phyloP scores from a whole-genome alignment of 2,329 filamentous ascomycete genomes.

The Sclerotinia glacialis region DNA sequence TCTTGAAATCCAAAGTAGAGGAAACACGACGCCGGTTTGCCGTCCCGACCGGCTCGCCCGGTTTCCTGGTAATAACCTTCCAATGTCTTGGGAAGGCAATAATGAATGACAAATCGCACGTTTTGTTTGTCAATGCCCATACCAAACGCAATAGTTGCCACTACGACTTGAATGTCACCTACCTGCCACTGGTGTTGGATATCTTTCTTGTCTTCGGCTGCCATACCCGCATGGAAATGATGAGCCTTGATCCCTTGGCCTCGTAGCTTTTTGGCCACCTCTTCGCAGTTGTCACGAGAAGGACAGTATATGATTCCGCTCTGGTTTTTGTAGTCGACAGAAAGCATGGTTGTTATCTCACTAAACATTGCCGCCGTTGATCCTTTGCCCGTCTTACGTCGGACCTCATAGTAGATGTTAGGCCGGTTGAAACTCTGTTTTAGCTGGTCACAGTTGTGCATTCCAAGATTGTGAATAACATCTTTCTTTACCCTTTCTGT shows the following conservation, averaged over 20 bases:
- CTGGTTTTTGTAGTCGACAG: slow-evolving; percentile 62
- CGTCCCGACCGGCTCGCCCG: slow-evolving; percentile 88
- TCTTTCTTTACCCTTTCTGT: slow-evolving; percentile 91
- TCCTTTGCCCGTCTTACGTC: slow-evolving; percentile 47
- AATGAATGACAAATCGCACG: slow-evolving; percentile 94
- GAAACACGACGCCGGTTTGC: slow-evolving; percentile 81
- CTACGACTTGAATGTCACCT: slow-evolving; percentile 79
- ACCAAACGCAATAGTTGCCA: slow-evolving; percentile 96
- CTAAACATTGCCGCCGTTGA: slow-evolving; percentile 38
- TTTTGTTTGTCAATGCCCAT: slow-evolving; percentile 99
- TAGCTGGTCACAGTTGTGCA: slow-evolving; percentile 72
- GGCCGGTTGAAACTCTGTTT: slow-evolving; percentile 96
- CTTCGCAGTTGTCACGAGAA: slow-evolving; percentile 78
- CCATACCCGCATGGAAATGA: slow-evolving; percentile 84
- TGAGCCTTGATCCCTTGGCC: slow-evolving; percentile 66
- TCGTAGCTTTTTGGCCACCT: slow-evolving; percentile 67
- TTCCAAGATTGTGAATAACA: slow-evolving; percentile 86
- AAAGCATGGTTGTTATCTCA: slow-evolving; percentile 65
- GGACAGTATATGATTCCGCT: slow-evolving; percentile 93
- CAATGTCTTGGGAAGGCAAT: slow-evolving; percentile 87
- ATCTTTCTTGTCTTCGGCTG: slow-evolving; percentile 61
- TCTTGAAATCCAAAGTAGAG: slow-evolving; percentile 85
- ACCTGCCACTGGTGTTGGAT: slow-evolving; percentile 82
- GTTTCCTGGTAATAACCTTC: slow-evolving; percentile 99
- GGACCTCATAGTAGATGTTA: slow-evolving; percentile 87